Evolutionary conservation across 164 flowering plant genomes (phyloP).

Genomic region (Taxillus chinensis): DNA sequence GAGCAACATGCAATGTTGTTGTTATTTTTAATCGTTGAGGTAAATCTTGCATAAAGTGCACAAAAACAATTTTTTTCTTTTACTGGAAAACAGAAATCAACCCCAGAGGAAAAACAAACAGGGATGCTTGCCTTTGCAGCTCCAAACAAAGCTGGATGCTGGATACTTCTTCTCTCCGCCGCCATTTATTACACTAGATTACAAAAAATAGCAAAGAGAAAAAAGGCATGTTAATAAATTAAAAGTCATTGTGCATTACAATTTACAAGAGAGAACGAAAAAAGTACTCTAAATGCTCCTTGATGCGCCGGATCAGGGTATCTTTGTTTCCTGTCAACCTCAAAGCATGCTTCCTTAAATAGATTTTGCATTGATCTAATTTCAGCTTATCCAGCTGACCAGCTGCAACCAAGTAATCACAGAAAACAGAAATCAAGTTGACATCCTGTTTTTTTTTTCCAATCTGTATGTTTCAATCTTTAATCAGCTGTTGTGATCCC

Average conservation of each 20-base stretch:
- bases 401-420: conserved; percentile 22
- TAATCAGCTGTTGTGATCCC: neutral
- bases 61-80: no score
- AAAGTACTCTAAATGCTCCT: conserved; percentile 54
- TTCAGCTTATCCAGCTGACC: conserved; percentile 61
- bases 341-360: conserved; percentile 63
- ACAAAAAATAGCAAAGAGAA: neutral
- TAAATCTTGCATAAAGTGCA: no score
- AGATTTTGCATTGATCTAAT: conserved; percentile 72
- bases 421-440: neutral
- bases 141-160: conserved; percentile 56
- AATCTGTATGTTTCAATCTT: neutral
- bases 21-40: no score
- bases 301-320: conserved; percentile 53
- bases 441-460: neutral
- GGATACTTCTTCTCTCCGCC: conserved; percentile 75
- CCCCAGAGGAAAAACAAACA: neutral
- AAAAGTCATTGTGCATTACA: neutral
- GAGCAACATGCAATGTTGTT: neutral
- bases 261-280: neutral
- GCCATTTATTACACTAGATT: conserved; percentile 50
- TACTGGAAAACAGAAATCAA: neutral
- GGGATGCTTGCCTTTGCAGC: conserved; percentile 57
- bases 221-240: no score
- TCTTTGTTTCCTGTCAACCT: conserved; percentile 67